Base-by-base conservation (phyloP, 1,284 basidiomycete species). In the Porphyrellus sp. region DNA sequence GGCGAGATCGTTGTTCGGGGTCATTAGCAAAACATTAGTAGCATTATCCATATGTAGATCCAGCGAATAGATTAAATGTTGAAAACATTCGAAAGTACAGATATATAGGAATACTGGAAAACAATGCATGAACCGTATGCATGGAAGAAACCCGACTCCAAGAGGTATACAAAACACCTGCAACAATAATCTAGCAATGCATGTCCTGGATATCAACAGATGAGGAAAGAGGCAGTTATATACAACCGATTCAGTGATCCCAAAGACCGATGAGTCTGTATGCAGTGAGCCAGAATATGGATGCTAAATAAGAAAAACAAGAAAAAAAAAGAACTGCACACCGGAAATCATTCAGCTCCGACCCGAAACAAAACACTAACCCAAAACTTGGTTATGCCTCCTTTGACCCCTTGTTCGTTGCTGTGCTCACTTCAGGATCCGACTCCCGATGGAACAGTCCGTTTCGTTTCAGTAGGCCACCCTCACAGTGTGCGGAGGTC, bases 301-400 rank as follows among this genome's bases (percentile, higher is more conserved):
- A 42, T 46, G 37, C 30, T n/a, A n/a, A n/a, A n/a, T n/a, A 51
- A 58, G 31, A 40, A 27, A 6, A 20, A 41, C 30, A 44, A 46
- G 38, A 34, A 46, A 9, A 47, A 31, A 54, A 39, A 39, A 43
- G 21, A 34, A 23, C 31, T 39, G 35, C 55, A 46, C 40, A 51
- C 38, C 56, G 35, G 30, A 51, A 39, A 43, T 37, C 31, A 31
- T 37, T 31, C 31, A 41, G 33, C 39, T 39, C 31, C 21, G 46
- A 41, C 27, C 38, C 24, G 35, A 47, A 55, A 60, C 51, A 15
- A 62, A 52, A 52, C 49, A 54, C 43, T 54, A 43, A 54, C 46
- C 55, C 60, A 41, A 53, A 35, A 31, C 43, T 31, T 18, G 34
- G 70, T 49, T 63, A 87, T 79, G 77, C 79, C 49, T 81, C 76